phyloP scores from a whole-genome alignment of 768 basidiomycete species.

The Coprinellus micaceus region DNA sequence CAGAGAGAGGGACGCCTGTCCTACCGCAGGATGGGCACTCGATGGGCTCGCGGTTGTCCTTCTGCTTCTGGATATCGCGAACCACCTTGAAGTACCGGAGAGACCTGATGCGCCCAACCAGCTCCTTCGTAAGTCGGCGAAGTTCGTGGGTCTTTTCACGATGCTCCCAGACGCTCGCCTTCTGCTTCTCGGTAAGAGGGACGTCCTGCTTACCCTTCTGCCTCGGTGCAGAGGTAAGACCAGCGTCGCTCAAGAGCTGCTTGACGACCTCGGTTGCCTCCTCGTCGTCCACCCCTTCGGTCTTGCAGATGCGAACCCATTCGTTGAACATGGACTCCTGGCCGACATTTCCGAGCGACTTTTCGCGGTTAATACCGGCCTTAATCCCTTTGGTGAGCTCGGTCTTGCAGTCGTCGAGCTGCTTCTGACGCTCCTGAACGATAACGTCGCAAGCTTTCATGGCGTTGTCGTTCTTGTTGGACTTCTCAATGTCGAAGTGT shows the following conservation, averaged over 20 bases:
- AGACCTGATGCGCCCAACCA: conserved; percentile 86
- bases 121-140: conserved; percentile 79
- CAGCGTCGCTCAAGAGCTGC: conserved; percentile 58
- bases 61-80: conserved; percentile 80
- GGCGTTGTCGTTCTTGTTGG: conserved; percentile 55
- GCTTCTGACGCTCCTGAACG: conserved; percentile 73
- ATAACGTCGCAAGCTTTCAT: conserved; percentile 93
- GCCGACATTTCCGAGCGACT: conserved; percentile 54
- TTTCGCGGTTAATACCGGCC: conserved; percentile 65
- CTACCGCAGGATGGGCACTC: conserved; percentile 62
- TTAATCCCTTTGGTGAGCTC: conserved; percentile 68
- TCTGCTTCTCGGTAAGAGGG: conserved; percentile 49
- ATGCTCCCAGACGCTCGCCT: conserved; percentile 72
- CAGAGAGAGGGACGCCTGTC: conserved; percentile 53
- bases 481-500: conserved; percentile 83
- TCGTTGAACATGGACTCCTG: conserved; percentile 80
- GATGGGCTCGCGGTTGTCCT: conserved; percentile 53
- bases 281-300: conserved; percentile 72
- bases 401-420: conserved; percentile 73
- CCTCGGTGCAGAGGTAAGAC: conserved; percentile 40
- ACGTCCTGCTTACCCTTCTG: conserved; percentile 50
- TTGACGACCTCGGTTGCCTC: conserved; percentile 66
- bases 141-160: conserved; percentile 87
- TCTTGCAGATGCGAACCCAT: conserved; percentile 64
- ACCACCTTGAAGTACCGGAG: conserved; percentile 90